Percentiles rank a stretch among this genome's conserved stretches.
Conservation (phyloP, 257 asterid genomes). For the Rehmannia glutinosa region DNA sequence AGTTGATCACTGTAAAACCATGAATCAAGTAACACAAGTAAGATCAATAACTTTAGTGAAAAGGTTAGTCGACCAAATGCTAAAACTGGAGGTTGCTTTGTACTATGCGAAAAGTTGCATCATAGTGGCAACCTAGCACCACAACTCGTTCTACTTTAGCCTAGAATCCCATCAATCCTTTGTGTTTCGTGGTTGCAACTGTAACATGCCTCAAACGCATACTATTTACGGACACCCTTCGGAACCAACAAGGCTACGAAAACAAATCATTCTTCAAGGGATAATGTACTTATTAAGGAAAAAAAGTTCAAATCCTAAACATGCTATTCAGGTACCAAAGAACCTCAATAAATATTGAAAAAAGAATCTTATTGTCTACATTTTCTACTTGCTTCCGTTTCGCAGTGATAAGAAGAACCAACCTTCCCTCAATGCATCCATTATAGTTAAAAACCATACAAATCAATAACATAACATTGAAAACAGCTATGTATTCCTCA, state of each 20-base stretch:
- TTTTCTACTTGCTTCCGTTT: not conserved
- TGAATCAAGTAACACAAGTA: not conserved
- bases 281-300: too few relatives aligned
- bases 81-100: not conserved
- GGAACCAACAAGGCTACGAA: too few relatives aligned
- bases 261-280: too few relatives aligned
- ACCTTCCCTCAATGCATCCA: not conserved
- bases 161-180: not conserved
- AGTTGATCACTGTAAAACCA: constrained; percentile 59
- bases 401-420: not conserved
- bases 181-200: too few relatives aligned
- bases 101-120: not conserved
- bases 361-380: not conserved
- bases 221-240: too few relatives aligned
- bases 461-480: not conserved
- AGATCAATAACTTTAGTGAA: constrained; percentile 1
- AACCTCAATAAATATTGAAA: too few relatives aligned
- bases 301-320: too few relatives aligned
- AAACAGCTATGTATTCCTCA: not conserved
- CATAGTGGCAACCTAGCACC: not conserved
- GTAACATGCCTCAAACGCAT: too few relatives aligned
- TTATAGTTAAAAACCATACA: not conserved
- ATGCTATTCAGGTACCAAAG: too few relatives aligned
- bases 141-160: not conserved
- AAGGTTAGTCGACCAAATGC: not conserved